Base-by-base conservation (phyloP, 805 yeast species). In the Ogataea ganodermae region DNA sequence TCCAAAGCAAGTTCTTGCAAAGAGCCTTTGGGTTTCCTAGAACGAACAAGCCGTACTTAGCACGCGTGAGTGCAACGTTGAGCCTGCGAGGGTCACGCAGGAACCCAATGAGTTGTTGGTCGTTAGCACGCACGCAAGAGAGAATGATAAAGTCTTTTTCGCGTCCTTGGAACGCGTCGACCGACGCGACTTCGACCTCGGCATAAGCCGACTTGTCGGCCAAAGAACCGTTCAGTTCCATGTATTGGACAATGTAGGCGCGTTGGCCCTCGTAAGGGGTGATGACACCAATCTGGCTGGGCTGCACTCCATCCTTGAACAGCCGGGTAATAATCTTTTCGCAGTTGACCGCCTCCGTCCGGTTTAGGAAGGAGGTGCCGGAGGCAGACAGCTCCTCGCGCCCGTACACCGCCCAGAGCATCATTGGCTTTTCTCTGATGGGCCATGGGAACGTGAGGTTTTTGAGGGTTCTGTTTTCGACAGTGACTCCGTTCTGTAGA, bases 241-340 rank as follows among this genome's bases (percentile, higher is more conserved):
- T 81, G 65, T 86, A 86, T 60, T 84, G 90, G 8, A 81, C 77
- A 43, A 91, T 71, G 62, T 84, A 90, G 0, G 91, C 87, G 51
- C 96, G 73, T 69, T 91, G 97, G 27, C 96, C 97, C 65, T 89
- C 96, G 66, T 91, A 91, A 0, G 97, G 97, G 5, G 97, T 91
- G 47, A 91, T 84, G 32, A 91, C 86, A 63, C 97, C 97, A 61
- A 91, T 91, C 63, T 89, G 92, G 20, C 74, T 75, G 0, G 96
- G 92, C 42, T 73, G 66, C 10, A 91, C 79, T 16, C 96, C 96
- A 53, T 86, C 90, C 53, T 75, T 78, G 62, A 89, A 85, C 42
- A 89, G 71, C 51, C 77, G 72, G 0, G 92, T 81, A 36, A 91
- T 81, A 23, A 86, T 73, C 61, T 85, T 82, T 63, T 89, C 96